A percentile compares a stretch with the other conserved stretches of the same genome.
These are phyloP conservation scores for Erodium moschatum DNA, from an alignment of 441 rosid species.

Conservation along the genomic window DNA sequence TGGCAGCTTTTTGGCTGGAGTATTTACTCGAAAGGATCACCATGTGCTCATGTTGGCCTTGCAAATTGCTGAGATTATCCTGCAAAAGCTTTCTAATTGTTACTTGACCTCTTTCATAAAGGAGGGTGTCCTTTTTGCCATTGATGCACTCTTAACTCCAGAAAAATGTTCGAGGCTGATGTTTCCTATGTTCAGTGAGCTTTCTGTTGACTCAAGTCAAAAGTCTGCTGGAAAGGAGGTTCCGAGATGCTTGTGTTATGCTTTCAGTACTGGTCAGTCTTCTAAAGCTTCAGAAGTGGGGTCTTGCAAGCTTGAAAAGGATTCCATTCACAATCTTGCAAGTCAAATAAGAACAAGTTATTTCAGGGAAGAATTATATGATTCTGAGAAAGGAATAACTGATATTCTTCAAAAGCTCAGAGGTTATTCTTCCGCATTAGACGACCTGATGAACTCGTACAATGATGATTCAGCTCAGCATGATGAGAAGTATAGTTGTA, in stretches of 20 bases:
- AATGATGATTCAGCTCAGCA: slow-evolving; percentile 29
- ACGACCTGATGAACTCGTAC: slow-evolving; percentile 37
- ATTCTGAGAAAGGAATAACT: slow-evolving; percentile 64
- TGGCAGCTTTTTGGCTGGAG: slow-evolving; percentile 86
- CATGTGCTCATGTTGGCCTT: slow-evolving; percentile 71
- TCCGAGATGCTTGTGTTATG: slow-evolving; percentile 72
- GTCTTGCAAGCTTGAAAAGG: slow-evolving; percentile 62
- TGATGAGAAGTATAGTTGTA: slow-evolving; percentile 41
- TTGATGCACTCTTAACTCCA: slow-evolving; percentile 54
- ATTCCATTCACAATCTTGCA: slow-evolving; percentile 59
- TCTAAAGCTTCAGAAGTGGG: slow-evolving; percentile 34
- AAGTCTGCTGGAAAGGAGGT: slow-evolving; percentile 45
- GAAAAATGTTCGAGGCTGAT: slow-evolving; percentile 44
- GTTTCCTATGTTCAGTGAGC: slow-evolving; percentile 38
- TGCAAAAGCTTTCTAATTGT: slow-evolving; percentile 59
- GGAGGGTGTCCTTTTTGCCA: slow-evolving; percentile 81
- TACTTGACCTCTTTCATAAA: slow-evolving; percentile 63
- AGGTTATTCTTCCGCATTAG: slow-evolving; percentile 50
- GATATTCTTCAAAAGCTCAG: slow-evolving; percentile 78
- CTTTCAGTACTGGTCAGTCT: slow-evolving; percentile 42
- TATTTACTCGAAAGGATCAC: slow-evolving; percentile 73
- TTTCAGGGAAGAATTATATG: slow-evolving; percentile 48
- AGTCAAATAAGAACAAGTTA: slow-evolving; percentile 50
- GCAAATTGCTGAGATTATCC: slow-evolving; percentile 58
- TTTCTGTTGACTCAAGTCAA: slow-evolving; percentile 40